phyloP scores from a whole-genome alignment of 2,329 filamentous ascomycete genomes.

The Rasamsonia emersonii region DNA sequence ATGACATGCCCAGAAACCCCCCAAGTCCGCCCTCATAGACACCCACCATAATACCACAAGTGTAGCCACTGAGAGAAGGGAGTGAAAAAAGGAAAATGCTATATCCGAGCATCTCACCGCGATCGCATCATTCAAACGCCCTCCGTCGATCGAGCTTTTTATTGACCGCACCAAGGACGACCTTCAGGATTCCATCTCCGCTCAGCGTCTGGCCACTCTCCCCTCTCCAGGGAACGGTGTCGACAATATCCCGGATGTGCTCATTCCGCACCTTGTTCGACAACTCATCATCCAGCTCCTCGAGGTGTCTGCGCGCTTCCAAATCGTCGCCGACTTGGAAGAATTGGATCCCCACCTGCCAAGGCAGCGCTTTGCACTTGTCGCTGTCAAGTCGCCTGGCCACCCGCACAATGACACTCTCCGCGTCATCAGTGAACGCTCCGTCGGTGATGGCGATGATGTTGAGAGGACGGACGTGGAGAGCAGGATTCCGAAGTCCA shows the following conservation, averaged over 20 bases:
- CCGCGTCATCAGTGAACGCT: constrained; percentile 67
- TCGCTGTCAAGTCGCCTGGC: constrained; percentile 60
- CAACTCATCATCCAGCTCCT: constrained; percentile 67
- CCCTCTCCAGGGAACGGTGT: constrained; percentile 68
- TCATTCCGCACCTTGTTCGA: constrained; percentile 38
- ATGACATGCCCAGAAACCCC: no score
- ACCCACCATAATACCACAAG: no score
- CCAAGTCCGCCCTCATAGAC: no score
- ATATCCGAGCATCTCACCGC: no score
- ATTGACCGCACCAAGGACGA: constrained; percentile 69
- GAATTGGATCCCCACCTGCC: constrained; percentile 90
- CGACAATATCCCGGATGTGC: constrained; percentile 72
- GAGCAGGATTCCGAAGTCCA: constrained; percentile 13
- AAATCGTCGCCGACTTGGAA: constrained; percentile 80
- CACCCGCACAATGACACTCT: constrained; percentile 56
- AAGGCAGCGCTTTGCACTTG: constrained; percentile 57
- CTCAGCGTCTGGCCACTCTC: constrained; percentile 47
- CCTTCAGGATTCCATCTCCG: constrained; percentile 68
- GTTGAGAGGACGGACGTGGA: constrained; percentile 66
- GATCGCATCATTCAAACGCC: constrained; percentile 13
- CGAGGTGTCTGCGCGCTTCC: constrained; percentile 55
- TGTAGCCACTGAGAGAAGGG: not conserved
- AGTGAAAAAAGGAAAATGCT: not conserved
- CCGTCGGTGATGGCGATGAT: constrained; percentile 93
- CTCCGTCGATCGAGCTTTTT: constrained; percentile 49